Evolutionary conservation across 2,329 filamentous ascomycete species (phyloP), one percentile per base, ranked within the genome.

Genomic region (Beauveria varroae): DNA sequence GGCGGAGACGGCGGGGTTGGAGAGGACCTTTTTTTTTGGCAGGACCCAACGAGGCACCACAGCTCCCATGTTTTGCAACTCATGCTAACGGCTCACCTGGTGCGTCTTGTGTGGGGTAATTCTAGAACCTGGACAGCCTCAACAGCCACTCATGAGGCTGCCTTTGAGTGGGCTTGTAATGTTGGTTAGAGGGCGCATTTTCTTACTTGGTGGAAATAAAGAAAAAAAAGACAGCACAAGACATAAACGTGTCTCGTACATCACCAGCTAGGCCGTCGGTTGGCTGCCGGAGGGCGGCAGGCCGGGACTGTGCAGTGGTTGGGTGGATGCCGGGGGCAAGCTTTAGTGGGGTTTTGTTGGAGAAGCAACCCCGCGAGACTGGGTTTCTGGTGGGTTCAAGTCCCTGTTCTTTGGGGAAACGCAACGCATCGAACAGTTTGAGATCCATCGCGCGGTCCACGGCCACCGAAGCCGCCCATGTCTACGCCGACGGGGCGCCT

Each of bases 31-130:
- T 24, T 57, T 57, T 57, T 49, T 49, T 18, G 18, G 30, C 30
- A 34, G 30, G 30, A 34, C 12, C 30, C 30, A 14, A 2, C 30
- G 12, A 14, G 4, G 12, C 30, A 14, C 12, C 44, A n/a, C 7
- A 40, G 37, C 16, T n/a, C 2, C 10, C 28, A 18, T 18, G n/a
- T 6, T 57, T 22, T 47, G 44, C 10, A 28, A 44, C 61, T 56
- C 56, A 58, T 37, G 46, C 56, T 56, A 62, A 56, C 61, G 50
- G 61, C 61, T 60, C 61, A 60, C 37, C 6, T 26, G 57, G 40
- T 46, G 20, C 12, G 12, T n/a, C 1, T 53, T 4, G 26, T 41
- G 57, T 52, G 46, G 57, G 49, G 56, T 43, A 58, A 16, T 28
- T 55, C 24, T 44, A 26, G 52, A 22, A 43, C 37, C 40, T 6